Evolutionary conservation across 306 rosid species (phyloP).

Genomic region (Medicago truncatula): DNA sequence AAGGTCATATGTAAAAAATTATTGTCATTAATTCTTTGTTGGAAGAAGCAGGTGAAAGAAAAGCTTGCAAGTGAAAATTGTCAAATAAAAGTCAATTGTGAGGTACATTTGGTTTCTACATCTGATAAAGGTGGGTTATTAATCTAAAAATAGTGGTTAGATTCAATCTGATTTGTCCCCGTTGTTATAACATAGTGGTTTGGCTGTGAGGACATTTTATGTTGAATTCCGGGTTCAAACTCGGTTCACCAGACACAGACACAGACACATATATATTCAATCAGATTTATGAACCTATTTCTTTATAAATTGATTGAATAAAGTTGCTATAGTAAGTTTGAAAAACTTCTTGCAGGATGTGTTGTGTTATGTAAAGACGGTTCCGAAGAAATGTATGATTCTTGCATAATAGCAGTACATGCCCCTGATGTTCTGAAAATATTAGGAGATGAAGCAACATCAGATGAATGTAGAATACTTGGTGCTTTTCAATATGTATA

Average conservation of each 20-base stretch:
- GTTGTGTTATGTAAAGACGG: constrained; percentile 58
- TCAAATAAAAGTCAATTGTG: constrained; percentile 56
- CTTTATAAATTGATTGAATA: neutral
- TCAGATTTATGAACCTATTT: too few species aligned
- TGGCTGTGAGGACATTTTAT: too few species aligned
- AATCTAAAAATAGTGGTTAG: neutral
- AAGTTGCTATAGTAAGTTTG: neutral
- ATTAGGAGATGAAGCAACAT: constrained; percentile 78
- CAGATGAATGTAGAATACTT: constrained; percentile 69
- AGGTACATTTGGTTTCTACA: constrained; percentile 60
- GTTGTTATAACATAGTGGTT: too few species aligned
- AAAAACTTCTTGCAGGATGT: constrained; percentile 60
- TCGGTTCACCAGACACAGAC: too few species aligned
- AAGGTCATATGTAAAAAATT: neutral
- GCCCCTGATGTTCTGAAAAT: constrained; percentile 79
- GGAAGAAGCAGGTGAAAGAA: constrained; percentile 62
- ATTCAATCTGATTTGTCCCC: too few species aligned
- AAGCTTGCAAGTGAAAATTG: constrained; percentile 64
- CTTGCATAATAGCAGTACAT: constrained; percentile 74
- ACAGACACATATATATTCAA: too few species aligned
- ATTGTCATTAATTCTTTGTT: too few species aligned
- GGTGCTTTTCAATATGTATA: constrained; percentile 87
- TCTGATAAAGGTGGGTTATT: constrained; percentile 58
- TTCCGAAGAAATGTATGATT: constrained; percentile 59
- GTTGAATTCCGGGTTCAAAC: too few species aligned